These are phyloP conservation scores for Grosmannia huntii DNA, from an alignment of 2,329 filamentous ascomycete species.

Conservation along the genomic window DNA sequence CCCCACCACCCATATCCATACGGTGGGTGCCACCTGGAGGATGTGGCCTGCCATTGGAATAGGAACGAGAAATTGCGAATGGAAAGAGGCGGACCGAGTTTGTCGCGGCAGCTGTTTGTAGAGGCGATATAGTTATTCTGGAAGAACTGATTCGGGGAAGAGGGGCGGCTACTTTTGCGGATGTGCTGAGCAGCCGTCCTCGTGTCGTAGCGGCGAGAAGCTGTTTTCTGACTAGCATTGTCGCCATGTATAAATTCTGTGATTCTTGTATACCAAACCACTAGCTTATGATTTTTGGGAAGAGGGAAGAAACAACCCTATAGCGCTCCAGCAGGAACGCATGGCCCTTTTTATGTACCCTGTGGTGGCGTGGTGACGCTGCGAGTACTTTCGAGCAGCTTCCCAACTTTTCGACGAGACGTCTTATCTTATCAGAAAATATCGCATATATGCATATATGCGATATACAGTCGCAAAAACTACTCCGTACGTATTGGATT, in stretches of 20 bases:
- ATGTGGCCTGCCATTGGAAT: conserved; percentile 64
- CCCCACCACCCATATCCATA: conserved; percentile 72
- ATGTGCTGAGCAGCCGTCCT: conserved; percentile 7
- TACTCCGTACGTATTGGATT: no score
- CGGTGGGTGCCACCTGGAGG: conserved; percentile 86
- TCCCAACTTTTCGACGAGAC: conserved; percentile 4
- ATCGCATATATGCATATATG: neutral
- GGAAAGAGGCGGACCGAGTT: conserved; percentile 20
- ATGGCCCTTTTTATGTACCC: neutral
- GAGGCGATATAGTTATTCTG: neutral
- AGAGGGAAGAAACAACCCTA: neutral
- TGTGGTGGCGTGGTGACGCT: conserved; percentile 1
- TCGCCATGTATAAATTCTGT: conserved; percentile 3
- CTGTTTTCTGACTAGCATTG: conserved; percentile 27
- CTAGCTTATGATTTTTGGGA: neutral
- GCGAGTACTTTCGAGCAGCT: conserved; percentile 10
- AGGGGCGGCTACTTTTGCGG: neutral
- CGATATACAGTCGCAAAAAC: no score
- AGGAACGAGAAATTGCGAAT: conserved; percentile 31
- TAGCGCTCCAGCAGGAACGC: neutral
- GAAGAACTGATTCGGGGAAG: neutral
- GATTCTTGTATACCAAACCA: no score
- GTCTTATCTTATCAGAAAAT: conserved; percentile 2
- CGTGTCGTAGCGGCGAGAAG: conserved; percentile 18
- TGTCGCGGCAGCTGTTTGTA: neutral